phyloP scores from a whole-genome alignment of 2,329 filamentous ascomycete species.

The Coniochaeta sp. region DNA sequence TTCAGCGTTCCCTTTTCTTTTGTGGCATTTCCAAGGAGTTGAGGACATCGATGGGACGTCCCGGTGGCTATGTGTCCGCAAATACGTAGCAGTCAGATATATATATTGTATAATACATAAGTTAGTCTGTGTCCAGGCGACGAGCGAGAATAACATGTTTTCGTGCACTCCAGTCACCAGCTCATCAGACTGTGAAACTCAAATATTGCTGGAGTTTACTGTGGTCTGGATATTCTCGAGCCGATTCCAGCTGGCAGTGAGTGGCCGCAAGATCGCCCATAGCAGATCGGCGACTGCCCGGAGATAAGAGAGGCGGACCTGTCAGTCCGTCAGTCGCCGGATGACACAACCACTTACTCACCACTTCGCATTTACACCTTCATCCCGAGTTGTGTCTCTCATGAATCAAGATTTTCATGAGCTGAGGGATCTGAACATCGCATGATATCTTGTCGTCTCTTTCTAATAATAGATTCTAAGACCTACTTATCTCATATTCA shows the following conservation, averaged over 20 bases:
- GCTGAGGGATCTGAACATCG: not conserved
- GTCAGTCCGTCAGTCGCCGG: not conserved
- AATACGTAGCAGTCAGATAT: not conserved
- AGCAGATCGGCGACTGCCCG: not conserved
- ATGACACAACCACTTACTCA: constrained; percentile 9
- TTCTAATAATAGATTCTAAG: not conserved
- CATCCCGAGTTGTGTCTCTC: not conserved
- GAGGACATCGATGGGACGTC: not conserved
- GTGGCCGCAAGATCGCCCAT: not conserved
- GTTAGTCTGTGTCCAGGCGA: not conserved
- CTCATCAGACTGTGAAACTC: no score
- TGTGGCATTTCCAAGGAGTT: not conserved
- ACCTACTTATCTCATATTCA: not conserved
- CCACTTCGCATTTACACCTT: not conserved
- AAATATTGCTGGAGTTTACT: no score
- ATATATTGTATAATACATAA: not conserved
- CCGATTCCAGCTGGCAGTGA: not conserved
- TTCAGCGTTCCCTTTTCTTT: not conserved
- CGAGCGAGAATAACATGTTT: no score
- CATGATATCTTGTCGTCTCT: not conserved
- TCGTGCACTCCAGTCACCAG: no score
- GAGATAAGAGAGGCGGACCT: not conserved
- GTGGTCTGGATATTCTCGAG: no score
- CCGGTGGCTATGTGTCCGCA: not conserved
- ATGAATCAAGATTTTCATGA: not conserved